These are phyloP conservation scores for Protomyces arabidopsidicola DNA, from an alignment of 1,139 yeast genomes.

Conservation along the genomic window DNA sequence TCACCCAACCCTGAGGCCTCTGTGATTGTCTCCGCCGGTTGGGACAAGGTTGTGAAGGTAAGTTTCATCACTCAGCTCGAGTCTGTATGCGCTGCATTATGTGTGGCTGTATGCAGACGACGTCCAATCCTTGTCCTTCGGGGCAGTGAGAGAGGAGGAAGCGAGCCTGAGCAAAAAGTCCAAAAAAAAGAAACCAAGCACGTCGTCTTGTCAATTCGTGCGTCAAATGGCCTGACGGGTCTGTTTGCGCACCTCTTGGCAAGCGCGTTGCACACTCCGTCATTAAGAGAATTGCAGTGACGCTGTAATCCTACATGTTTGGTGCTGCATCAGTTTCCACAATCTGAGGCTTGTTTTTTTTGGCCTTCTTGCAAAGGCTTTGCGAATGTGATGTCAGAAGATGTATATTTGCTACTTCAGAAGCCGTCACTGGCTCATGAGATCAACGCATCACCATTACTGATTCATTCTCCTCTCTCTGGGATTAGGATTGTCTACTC, in stretches of 20 bases:
- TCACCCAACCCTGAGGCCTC: constrained; percentile 61
- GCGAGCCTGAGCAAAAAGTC: constrained; percentile 26
- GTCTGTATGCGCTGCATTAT: constrained; percentile 8
- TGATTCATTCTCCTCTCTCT: constrained; percentile 12
- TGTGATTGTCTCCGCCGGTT: constrained; percentile 93
- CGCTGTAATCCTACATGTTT: not conserved
- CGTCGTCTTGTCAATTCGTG: not conserved
- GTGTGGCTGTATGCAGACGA: constrained; percentile 6
- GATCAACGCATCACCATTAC: constrained; percentile 65
- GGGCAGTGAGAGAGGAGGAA: constrained; percentile 26
- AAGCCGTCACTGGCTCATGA: constrained; percentile 70
- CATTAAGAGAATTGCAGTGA: not conserved
- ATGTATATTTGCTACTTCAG: constrained; percentile 99
- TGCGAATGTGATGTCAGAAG: constrained; percentile 28
- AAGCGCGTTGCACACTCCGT: not conserved
- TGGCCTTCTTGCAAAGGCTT: not conserved
- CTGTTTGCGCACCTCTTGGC: not conserved
- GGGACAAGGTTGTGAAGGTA: constrained; percentile 99
- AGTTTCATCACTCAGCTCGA: constrained; percentile 45
- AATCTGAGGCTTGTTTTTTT: not conserved
- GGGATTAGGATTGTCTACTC: not conserved
- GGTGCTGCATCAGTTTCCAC: not conserved
- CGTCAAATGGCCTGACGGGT: not conserved
- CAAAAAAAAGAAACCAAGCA: not conserved
- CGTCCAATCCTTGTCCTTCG: constrained; percentile 18